A percentile compares a stretch with the other conserved stretches of the same genome.
These are phyloP conservation scores for Fusarium sp. DNA, from an alignment of 2,329 filamentous ascomycete genomes.

Conservation along the genomic window DNA sequence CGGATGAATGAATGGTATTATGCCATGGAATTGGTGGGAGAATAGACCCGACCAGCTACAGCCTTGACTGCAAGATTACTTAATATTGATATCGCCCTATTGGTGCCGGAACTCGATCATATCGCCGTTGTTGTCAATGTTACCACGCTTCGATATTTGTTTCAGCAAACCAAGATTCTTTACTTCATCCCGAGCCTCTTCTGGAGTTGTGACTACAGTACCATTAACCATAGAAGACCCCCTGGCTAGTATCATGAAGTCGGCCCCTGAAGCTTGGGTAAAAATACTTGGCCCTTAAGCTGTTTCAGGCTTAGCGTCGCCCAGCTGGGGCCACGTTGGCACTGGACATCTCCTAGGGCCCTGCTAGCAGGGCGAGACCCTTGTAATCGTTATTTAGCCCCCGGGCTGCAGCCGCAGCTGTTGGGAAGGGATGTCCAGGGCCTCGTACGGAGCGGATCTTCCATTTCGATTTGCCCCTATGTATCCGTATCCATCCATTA, in stretches of 20 bases:
- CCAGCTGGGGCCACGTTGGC: constrained; percentile 39
- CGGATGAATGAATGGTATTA: constrained; percentile 3
- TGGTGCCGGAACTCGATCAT: neutral
- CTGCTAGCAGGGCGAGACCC: constrained; percentile 17
- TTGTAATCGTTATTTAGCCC: constrained; percentile 23
- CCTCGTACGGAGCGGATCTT: constrained; percentile 33
- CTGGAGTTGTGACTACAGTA: neutral
- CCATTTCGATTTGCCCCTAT: constrained; percentile 31
- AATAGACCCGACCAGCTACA: neutral
- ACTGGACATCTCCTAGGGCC: constrained; percentile 8
- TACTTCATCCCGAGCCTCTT: neutral
- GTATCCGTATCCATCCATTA: constrained; percentile 7
- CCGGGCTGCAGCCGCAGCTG: constrained; percentile 9
- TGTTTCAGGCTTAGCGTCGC: constrained; percentile 20
- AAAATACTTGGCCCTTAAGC: constrained; percentile 22
- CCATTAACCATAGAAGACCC: constrained; percentile 1
- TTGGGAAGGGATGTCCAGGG: constrained; percentile 19
- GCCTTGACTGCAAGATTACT: neutral
- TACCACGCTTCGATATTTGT: neutral
- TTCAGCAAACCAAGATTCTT: neutral
- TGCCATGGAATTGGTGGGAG: neutral
- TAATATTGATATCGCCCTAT: neutral
- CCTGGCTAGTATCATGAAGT: constrained; percentile 25
- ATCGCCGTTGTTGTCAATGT: neutral
- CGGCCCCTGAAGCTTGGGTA: constrained; percentile 30